Percentiles rank a stretch among this genome's conserved stretches.
phyloP scores from a whole-genome alignment of 1,139 yeast species.

The Yamadazyma dushanensis region DNA sequence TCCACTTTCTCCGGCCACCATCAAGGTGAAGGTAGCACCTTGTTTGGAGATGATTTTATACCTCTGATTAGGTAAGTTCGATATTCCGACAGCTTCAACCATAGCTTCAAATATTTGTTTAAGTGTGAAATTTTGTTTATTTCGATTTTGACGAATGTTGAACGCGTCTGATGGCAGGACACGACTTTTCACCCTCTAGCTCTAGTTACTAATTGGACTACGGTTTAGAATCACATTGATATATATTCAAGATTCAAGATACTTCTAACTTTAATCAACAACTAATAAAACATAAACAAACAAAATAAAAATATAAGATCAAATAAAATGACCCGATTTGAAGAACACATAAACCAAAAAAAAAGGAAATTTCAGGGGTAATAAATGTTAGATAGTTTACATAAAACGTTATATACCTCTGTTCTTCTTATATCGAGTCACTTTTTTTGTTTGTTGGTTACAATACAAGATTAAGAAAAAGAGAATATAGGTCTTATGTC shows the following conservation, averaged over 20 bases:
- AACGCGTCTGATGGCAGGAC: constrained; percentile 4
- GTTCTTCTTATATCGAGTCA: constrained; percentile 1
- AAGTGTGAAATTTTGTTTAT: constrained; percentile 5
- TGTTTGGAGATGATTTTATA: constrained; percentile 85
- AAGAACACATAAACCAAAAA: constrained; percentile 4
- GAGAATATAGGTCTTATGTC: not conserved
- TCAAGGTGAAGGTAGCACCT: constrained; percentile 87
- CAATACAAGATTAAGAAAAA: constrained; percentile 1
- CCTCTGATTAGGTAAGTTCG: constrained; percentile 92
- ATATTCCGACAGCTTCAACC: constrained; percentile 74
- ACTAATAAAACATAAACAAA: constrained; percentile 14
- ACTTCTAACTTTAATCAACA: constrained; percentile 14
- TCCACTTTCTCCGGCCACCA: constrained; percentile 97
- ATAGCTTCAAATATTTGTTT: constrained; percentile 13
- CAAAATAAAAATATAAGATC: constrained; percentile 7
- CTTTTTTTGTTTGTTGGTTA: not conserved
- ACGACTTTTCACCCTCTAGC: not conserved
- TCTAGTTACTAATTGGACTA: not conserved
- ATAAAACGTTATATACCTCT: not conserved
- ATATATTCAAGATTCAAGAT: constrained; percentile 11
- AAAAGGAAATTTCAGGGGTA: not conserved
- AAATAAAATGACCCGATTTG: constrained; percentile 1
- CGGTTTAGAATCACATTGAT: constrained; percentile 8
- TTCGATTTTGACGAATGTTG: constrained; percentile 8
- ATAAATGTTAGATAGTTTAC: not conserved